A percentile compares a stretch with the other conserved stretches of the same genome.
Conservation (phyloP, 768 basidiomycete species). For the Infundibulicybe gibba region DNA sequence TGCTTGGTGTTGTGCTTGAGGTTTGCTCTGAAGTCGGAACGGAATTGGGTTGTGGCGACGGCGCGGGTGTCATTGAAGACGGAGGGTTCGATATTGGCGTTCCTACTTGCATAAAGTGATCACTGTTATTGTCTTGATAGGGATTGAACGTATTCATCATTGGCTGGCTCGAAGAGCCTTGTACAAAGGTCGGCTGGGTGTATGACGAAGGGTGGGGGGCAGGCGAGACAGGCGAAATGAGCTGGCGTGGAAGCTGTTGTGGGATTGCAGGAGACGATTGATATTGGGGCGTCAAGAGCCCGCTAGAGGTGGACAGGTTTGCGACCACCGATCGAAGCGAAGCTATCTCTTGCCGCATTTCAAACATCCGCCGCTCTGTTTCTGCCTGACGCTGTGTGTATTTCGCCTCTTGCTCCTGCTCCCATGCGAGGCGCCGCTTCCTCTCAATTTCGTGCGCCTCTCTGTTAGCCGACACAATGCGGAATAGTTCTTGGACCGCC, state of each 20-base stretch:
- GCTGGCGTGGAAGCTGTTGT: slow-evolving; percentile 21
- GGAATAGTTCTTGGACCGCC: slow-evolving; percentile 57
- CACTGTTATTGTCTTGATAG: slow-evolving; percentile 7
- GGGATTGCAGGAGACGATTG: slow-evolving; percentile 23
- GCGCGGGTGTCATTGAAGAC: slow-evolving; percentile 26
- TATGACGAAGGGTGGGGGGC: slow-evolving; percentile 25
- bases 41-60: slow-evolving; percentile 20
- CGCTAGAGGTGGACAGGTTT: slow-evolving; percentile 11
- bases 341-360: slow-evolving; percentile 52
- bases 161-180: slow-evolving; percentile 31
- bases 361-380: slow-evolving; percentile 51
- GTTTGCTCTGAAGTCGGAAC: slow-evolving; percentile 5
- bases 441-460: slow-evolving; percentile 61
- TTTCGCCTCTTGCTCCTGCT: slow-evolving; percentile 65
- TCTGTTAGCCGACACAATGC: slow-evolving; percentile 51
- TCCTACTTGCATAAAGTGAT: slow-evolving; percentile 10
- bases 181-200: slow-evolving; percentile 27
- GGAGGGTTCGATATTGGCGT: slow-evolving; percentile 12
- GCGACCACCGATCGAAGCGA: slow-evolving; percentile 38
- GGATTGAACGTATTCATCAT: slow-evolving; percentile 10
- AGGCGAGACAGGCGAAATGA: slow-evolving; percentile 35
- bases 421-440: slow-evolving; percentile 61
- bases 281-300: slow-evolving; percentile 26
- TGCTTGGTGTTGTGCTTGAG: slow-evolving; percentile 9
- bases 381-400: slow-evolving; percentile 51